Evolutionary conservation across 805 yeast species (phyloP).

Genomic region (Yarrowia sp.): DNA sequence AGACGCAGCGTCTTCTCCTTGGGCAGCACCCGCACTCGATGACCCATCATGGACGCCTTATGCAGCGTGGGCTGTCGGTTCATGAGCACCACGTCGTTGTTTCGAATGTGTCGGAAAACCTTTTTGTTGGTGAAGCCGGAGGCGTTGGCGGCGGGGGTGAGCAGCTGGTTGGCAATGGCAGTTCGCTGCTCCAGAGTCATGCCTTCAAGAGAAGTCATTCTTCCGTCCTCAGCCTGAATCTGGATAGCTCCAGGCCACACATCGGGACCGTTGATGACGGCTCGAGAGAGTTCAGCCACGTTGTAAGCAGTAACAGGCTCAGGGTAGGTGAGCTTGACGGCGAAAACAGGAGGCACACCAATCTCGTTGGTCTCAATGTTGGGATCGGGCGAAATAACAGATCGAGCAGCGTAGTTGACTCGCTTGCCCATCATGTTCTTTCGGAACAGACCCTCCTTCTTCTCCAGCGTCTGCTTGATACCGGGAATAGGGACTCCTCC

Average conservation of each 20-base stretch:
- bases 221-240: slow-evolving; percentile 93
- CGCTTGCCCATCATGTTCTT: slow-evolving; percentile 99
- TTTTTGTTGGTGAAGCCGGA: slow-evolving; percentile 75
- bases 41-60: slow-evolving; percentile 99
- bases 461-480: slow-evolving; percentile 94
- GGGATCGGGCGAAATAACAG: slow-evolving; percentile 98
- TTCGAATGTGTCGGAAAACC: slow-evolving; percentile 90
- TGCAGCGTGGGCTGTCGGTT: slow-evolving; percentile 99
- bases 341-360: slow-evolving; percentile 99
- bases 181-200: slow-evolving; percentile 93
- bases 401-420: slow-evolving; percentile 97
- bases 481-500: slow-evolving; percentile 85
- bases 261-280: slow-evolving; percentile 96
- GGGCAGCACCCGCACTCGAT: slow-evolving; percentile 92
- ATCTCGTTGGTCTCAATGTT: slow-evolving; percentile 96
- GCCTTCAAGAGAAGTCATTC: slow-evolving; percentile 73
- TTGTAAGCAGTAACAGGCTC: slow-evolving; percentile 96
- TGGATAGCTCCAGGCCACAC: slow-evolving; percentile 99
- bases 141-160: slow-evolving; percentile 69
- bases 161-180: slow-evolving; percentile 87
- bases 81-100: slow-evolving; percentile 95
- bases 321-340: slow-evolving; percentile 91
- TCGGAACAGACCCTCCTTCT: slow-evolving; percentile 97
- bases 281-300: slow-evolving; percentile 84
- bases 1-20: slow-evolving; percentile 95